Evolutionary conservation across 2,329 filamentous ascomycete genomes (phyloP).

Genomic region (Talaromyces islandicus): DNA sequence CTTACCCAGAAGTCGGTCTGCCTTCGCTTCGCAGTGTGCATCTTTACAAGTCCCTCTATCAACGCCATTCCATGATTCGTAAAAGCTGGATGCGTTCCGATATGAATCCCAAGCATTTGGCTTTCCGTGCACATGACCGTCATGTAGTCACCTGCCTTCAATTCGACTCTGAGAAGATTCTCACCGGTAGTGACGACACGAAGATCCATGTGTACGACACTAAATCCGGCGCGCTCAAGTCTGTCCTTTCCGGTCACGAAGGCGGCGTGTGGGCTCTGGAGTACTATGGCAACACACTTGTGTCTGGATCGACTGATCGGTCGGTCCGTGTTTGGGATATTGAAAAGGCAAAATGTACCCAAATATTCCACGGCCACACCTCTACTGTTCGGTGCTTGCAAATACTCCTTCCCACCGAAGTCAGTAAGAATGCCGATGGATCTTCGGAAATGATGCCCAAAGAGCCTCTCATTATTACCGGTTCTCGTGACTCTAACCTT

Average conservation of each 20-base stretch:
- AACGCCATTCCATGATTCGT: conserved; percentile 83
- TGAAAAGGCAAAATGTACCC: conserved; percentile 82
- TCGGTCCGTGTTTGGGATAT: conserved; percentile 99
- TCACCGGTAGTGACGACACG: conserved; percentile 95
- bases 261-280: conserved; percentile 97
- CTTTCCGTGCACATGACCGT: conserved; percentile 90
- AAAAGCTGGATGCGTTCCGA: conserved; percentile 84
- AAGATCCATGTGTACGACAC: conserved; percentile 98
- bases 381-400: conserved; percentile 94
- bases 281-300: conserved; percentile 89
- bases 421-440: conserved; percentile 66
- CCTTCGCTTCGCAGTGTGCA: conserved; percentile 76
- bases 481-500: conserved; percentile 88
- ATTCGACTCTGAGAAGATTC: conserved; percentile 96
- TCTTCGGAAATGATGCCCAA: conserved; percentile 82
- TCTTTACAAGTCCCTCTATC: conserved; percentile 93
- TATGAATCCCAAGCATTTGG: conserved; percentile 81
- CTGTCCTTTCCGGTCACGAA: conserved; percentile 85
- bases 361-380: conserved; percentile 95
- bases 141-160: conserved; percentile 97
- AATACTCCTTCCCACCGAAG: conserved; percentile 80
- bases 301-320: conserved; percentile 92
- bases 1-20: conserved; percentile 73
- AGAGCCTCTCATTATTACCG: conserved; percentile 93
- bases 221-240: conserved; percentile 79